Evolutionary conservation across 2,329 filamentous ascomycete genomes (phyloP), one percentile per base, ranked within the genome.

Genomic region (Rhexocercosporidium sp.): DNA sequence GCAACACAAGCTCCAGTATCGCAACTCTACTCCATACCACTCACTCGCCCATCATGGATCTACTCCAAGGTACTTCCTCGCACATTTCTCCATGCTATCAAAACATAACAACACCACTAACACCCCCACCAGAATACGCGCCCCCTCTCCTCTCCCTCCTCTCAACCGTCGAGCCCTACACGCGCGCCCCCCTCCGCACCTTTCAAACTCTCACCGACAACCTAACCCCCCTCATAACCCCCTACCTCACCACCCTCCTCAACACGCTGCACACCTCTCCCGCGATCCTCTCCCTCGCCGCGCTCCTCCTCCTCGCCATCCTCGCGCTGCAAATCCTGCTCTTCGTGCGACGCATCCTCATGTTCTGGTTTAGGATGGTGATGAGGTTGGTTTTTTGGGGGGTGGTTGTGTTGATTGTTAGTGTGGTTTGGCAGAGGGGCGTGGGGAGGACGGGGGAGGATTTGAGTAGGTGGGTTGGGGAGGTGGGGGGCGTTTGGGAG

Each of bases 361-460:
- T 93, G 75, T 96, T 90, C 82, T 93, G 93, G 88, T 86, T 93
- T 62, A 82, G 86, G n/a, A 76, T 97, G 64, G 83, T 84, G 12
- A 78, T 92, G 70, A 81, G 85, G 27, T 72, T 93, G 49, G 77
- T 86, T 1, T 88, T 93, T 70, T 96, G 89, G 88, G 85, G 84
- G 1, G 77, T 81, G 1, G 72, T 94, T 2, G 80, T 84, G 4
- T 82, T 83, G 0, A 49, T 88, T 0, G 82, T 83, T 0, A 81
- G 88, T 20, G 83, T 85, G 68, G 82, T 90, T 3, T 91, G 85
- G 78, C 88, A 89, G 75, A 82, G 92, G 2, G 90, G 93, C 0
- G 77, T 90, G 18, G 86, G 88, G 70, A 87, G 87, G 66, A 90
- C 89, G 70, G 80, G 86, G 16, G 82, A 84, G 68, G 92, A 96